phyloP scores from a whole-genome alignment of 305 asterid genomes.

The Fraxinus greggii region DNA sequence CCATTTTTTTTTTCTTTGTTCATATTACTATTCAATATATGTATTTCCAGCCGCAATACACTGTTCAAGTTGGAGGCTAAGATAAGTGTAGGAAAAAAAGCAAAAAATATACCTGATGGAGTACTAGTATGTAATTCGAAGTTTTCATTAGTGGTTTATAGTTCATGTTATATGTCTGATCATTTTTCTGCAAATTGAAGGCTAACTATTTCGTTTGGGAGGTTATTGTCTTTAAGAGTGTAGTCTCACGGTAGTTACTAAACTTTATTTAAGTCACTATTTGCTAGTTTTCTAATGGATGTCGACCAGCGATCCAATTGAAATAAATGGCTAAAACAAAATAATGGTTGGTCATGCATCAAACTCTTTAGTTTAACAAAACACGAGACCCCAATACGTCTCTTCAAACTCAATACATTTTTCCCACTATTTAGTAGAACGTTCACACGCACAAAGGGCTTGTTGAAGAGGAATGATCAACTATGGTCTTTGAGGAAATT shows the following conservation, averaged over 20 bases:
- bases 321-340: neutral
- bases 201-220: neutral
- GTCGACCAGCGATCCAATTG: neutral
- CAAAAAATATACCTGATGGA: neutral
- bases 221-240: neutral
- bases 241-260: neutral
- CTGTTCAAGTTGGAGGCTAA: neutral
- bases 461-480: neutral
- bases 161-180: neutral
- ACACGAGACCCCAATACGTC: neutral
- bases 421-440: neutral
- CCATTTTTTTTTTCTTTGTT: neutral
- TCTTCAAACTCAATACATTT: neutral
- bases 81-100: neutral
- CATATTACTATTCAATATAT: neutral
- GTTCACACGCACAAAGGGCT: neutral
- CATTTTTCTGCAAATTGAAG: neutral
- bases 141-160: neutral
- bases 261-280: neutral
- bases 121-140: neutral
- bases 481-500: constrained; percentile 25
- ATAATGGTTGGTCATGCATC: neutral
- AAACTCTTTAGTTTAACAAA: neutral
- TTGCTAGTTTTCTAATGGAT: neutral
- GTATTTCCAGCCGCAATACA: neutral